These are phyloP conservation scores for Myotisia sp. DNA, from an alignment of 2,329 filamentous ascomycete genomes.

Conservation along the genomic window DNA sequence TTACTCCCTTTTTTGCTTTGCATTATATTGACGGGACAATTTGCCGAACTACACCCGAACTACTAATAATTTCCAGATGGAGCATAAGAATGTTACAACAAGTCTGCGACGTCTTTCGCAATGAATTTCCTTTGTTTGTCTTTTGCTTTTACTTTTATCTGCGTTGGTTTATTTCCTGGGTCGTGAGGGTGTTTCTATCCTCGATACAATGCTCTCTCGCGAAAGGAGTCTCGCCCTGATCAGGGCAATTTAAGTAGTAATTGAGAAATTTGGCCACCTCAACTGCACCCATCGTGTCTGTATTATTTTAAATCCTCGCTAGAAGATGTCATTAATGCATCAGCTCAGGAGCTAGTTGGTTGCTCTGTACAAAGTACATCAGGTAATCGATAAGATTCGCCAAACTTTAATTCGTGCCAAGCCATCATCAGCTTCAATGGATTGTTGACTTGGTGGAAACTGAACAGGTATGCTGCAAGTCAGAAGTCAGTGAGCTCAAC, in stretches of 20 bases:
- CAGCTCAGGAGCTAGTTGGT: too few species aligned
- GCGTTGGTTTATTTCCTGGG: conserved; percentile 10
- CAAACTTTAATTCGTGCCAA: too few species aligned
- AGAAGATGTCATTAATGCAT: too few species aligned
- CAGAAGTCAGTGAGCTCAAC: not conserved
- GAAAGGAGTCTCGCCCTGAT: conserved; percentile 11
- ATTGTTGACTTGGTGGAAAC: too few species aligned
- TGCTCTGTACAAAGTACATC: too few species aligned
- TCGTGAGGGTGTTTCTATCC: conserved; percentile 4
- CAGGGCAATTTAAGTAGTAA: conserved; percentile 19
- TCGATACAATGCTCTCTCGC: conserved; percentile 5
- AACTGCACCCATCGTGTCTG: conserved; percentile 8
- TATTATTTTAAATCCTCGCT: too few species aligned
- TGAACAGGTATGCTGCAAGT: conserved; percentile 3
- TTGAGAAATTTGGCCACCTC: conserved; percentile 34
- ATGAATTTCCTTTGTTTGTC: conserved; percentile 16
- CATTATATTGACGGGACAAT: conserved; percentile 5
- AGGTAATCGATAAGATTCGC: too few species aligned
- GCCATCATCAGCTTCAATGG: too few species aligned
- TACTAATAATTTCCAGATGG: conserved; percentile 9
- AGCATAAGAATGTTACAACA: conserved; percentile 13
- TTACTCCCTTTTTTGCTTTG: conserved; percentile 6
- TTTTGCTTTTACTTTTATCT: conserved; percentile 14
- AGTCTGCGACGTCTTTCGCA: conserved; percentile 22
- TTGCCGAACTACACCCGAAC: conserved; percentile 4